Evolutionary conservation across 148 eudicot species (phyloP), one percentile per base, ranked within the genome.

Genomic region (Drosera capensis): DNA sequence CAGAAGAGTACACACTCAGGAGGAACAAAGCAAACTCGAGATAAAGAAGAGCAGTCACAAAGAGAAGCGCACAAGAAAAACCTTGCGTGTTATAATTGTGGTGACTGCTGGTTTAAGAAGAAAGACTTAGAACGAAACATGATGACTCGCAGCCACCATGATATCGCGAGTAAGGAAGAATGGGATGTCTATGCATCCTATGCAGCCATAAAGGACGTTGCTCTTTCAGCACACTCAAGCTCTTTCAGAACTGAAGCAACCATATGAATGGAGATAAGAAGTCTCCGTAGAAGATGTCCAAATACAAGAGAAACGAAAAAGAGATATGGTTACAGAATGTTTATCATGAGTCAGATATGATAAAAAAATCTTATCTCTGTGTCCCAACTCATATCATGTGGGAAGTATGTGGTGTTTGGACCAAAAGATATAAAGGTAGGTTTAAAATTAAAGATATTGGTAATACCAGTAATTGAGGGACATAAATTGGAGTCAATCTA

Each of bases 291-390:
- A 20, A 15, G 20, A 0, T 48, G 22, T 17, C 40, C 1, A 7
- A 17, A 1, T 29, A 34, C 25, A 48, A 31, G 17, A 18, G 14
- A 34, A 13, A 7, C 6, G 0, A 11, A 6, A 2, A 39, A 1
- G 17, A n/a, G n/a, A n/a, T n/a, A n/a, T n/a, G n/a, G n/a, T n/a
- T 52, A 0, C 21, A 52, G 14, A 41, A 41, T 42, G 47, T 60
- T 47, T 52, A 36, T 24, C 41, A 52, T 28, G 35, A 45, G 1
- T 23, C 12, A n/a, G 22, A 30, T 7, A 51, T 59, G 46, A 45
- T 26, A 28, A 51, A 35, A 21, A n/a, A 59, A 51, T 36, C 7
- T 50, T 0, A 1, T 50, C 14, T 51, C 5, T 12, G 56, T 51
- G 0, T 38, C 60, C 16, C 51, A 56, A 45, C 7, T 45, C 3